Evolutionary conservation across 805 yeast species (phyloP), one percentile per base, ranked within the genome.

Genomic region (Barnettozyma vustinii): DNA sequence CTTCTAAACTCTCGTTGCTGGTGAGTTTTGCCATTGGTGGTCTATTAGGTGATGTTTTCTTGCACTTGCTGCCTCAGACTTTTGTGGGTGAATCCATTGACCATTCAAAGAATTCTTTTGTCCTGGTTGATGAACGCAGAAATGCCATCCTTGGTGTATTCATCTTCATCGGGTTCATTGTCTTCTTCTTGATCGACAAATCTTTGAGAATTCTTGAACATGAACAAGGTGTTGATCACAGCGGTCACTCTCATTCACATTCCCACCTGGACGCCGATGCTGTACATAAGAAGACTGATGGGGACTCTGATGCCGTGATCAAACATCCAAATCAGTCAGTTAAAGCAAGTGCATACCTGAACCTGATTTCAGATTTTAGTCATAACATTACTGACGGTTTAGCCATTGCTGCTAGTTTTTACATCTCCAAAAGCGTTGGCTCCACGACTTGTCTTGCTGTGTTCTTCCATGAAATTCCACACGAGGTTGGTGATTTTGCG

Each of bases 371-470:
- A 0, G 91, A 84, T 55, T 80, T 84, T 53, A 69, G 83, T 2
- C 94, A 86, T 63, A 86, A 86, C 62, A 73, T 84, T 51, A 83
- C 91, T 2, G 94, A 86, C 60, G 94, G 94, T 0, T 64, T 86
- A 9, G 88, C 92, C 2, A 74, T 86, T 42, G 77, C 89, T 1
- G 77, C 91, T 0, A 76, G 90, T 6, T 86, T 86, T 61, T 80
- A 80, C 63, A 75, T 74, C 42, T 73, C 83, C 37, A 73, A 75
- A 46, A 69, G 65, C 41, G 80, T 78, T 16, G 94, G 94, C 0
- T 78, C 84, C 21, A 74, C 84, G 2, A 83, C 91, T 0, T 77
- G 85, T 20, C 65, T 84, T 35, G 87, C 91, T 1, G 83, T 85
- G 26, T 74, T 84, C 52, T 76, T 83, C 64, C 94, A 86, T 62